Percentiles rank a stretch among this genome's conserved stretches.
Evolutionary conservation across 768 basidiomycete genomes (phyloP).

Genomic region (Sistotremastrum niveocremeum): DNA sequence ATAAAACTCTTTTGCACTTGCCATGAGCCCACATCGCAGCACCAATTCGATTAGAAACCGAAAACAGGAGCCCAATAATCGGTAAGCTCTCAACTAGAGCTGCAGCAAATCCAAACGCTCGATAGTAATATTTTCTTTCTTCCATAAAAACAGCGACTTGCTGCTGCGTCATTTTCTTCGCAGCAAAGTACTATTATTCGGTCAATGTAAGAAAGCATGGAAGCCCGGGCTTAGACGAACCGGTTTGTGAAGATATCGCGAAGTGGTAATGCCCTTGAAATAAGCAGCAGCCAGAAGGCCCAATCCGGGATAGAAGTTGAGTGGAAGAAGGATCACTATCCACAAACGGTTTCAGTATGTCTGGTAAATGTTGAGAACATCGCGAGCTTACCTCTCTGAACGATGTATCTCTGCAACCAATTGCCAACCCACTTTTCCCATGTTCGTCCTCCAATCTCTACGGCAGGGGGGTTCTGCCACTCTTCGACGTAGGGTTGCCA

Average conservation of each 20-base stretch:
- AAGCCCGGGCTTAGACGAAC: slow-evolving; percentile 25
- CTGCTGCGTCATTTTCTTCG: slow-evolving; percentile 66
- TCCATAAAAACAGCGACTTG: slow-evolving; percentile 70
- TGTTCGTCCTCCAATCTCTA: slow-evolving; percentile 3
- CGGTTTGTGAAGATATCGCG: slow-evolving; percentile 51
- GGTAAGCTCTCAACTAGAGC: slow-evolving; percentile 74
- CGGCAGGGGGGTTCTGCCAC: slow-evolving; percentile 43
- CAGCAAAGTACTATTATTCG: slow-evolving; percentile 54
- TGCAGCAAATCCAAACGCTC: slow-evolving; percentile 82
- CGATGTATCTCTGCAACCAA: slow-evolving; percentile 26
- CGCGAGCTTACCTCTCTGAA: slow-evolving; percentile 30
- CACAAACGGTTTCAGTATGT: neutral
- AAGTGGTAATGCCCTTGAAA: slow-evolving; percentile 55
- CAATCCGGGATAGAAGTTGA: slow-evolving; percentile 55
- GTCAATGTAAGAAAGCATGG: neutral
- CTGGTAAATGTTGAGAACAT: neutral
- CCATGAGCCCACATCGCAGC: slow-evolving; percentile 93
- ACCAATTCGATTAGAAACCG: slow-evolving; percentile 77
- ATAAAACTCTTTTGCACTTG: slow-evolving; percentile 15
- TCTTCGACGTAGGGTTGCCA: slow-evolving; percentile 80
- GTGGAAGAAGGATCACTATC: slow-evolving; percentile 46
- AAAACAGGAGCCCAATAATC: slow-evolving; percentile 68
- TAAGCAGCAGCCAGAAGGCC: slow-evolving; percentile 49
- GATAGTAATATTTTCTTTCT: slow-evolving; percentile 84
- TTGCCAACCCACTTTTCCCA: slow-evolving; percentile 16